Evolutionary conservation across 73 alveolate species (phyloP).

Genomic region (Paramecium tetraurelia): DNA sequence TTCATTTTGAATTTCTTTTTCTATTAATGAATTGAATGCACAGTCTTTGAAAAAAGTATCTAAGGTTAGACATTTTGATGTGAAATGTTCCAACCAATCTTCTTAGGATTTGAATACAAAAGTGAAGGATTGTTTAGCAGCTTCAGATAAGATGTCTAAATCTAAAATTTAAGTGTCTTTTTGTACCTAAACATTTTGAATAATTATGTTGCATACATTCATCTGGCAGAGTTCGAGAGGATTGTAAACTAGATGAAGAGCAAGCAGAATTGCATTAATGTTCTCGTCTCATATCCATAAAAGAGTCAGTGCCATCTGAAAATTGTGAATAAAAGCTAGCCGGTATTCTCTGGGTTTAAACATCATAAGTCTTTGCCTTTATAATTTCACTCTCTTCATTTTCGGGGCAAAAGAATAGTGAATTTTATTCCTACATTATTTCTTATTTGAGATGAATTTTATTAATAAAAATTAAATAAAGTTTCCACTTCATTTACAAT

Average conservation of each 20-base stretch:
- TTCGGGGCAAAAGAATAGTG: not conserved
- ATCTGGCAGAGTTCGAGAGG: not conserved
- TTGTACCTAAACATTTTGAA: not conserved
- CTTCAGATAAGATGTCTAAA: not conserved
- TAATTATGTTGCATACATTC: slow-evolving; percentile 18
- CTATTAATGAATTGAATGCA: not conserved
- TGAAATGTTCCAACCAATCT: not conserved
- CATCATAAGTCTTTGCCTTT: slow-evolving; percentile 1
- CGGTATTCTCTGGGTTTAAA: not conserved
- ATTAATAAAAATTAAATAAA: not conserved
- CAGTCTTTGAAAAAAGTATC: not conserved
- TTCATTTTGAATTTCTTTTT: not conserved
- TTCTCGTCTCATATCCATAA: not conserved
- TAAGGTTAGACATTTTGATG: not conserved
- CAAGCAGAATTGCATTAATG: not conserved
- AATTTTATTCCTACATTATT: not conserved
- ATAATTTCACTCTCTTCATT: not conserved
- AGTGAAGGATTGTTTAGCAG: not conserved
- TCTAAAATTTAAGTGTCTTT: not conserved
- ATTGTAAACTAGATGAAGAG: not conserved
- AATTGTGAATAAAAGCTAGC: not conserved
- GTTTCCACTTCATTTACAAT: not conserved
- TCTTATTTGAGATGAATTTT: not conserved
- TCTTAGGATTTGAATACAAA: not conserved
- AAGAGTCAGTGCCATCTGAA: not conserved